These are phyloP conservation scores for Biscogniauxia marginata DNA, from an alignment of 2,329 filamentous ascomycete species.

Conservation along the genomic window DNA sequence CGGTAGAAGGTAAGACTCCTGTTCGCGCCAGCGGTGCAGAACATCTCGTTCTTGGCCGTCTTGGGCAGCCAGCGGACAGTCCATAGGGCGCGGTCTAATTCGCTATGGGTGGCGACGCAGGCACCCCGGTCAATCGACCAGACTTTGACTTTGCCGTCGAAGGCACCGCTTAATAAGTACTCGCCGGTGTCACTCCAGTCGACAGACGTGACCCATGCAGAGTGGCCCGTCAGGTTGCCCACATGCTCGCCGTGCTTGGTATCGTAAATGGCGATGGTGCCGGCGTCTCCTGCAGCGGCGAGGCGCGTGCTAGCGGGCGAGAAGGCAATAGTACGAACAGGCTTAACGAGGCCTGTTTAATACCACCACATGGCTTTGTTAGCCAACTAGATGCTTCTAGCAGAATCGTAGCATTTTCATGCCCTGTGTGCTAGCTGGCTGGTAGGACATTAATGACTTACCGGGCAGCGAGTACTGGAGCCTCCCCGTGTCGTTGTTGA, in stretches of 20 bases:
- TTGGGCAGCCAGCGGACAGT: slow-evolving; percentile 81
- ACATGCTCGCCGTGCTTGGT: slow-evolving; percentile 90
- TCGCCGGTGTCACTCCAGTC: slow-evolving; percentile 95
- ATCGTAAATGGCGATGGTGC: slow-evolving; percentile 88
- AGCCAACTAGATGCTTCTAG: background rate
- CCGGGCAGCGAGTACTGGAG: slow-evolving; percentile 83
- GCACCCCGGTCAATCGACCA: slow-evolving; percentile 83
- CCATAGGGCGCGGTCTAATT: slow-evolving; percentile 84
- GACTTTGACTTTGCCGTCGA: slow-evolving; percentile 93
- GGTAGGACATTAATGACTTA: slow-evolving; percentile 37
- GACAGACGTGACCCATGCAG: slow-evolving; percentile 84
- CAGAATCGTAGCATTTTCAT: background rate
- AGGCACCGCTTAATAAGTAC: slow-evolving; percentile 81
- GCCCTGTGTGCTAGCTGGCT: background rate
- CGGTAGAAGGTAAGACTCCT: slow-evolving; percentile 78
- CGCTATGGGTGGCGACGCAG: slow-evolving; percentile 91
- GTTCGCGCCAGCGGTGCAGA: slow-evolving; percentile 77
- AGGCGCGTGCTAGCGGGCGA: slow-evolving; percentile 81
- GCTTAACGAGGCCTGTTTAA: slow-evolving; percentile 71
- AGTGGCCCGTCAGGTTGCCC: slow-evolving; percentile 69
- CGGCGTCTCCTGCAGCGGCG: slow-evolving; percentile 86
- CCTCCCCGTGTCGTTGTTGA: slow-evolving; percentile 86
- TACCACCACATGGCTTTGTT: slow-evolving; percentile 12
- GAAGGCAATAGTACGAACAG: slow-evolving; percentile 82
- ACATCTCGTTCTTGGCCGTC: slow-evolving; percentile 64